Evolutionary conservation across 345 rosid genomes (phyloP), one percentile per base, ranked within the genome.

Genomic region (Syzygium oleosum): DNA sequence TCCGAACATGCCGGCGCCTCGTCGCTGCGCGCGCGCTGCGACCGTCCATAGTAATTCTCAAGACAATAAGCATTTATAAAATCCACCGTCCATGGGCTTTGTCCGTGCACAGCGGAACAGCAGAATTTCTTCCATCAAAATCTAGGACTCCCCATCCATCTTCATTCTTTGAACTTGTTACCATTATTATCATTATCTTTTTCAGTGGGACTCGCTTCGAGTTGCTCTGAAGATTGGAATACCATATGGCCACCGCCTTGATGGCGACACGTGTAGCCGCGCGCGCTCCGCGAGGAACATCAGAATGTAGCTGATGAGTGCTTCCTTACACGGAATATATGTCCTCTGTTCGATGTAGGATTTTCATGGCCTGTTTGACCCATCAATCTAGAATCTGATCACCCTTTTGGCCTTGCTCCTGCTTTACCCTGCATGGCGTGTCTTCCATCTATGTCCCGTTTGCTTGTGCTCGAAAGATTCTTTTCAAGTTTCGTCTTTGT

Each of bases 391-490:
- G 80, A 73, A 2, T 73, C 38, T 41, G 43, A 19, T 41, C 49
- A 84, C 88, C 88, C 89, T 91, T 46, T 43, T 87, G 88, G 89
- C 89, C 63, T 2, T 16, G 94, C 92, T 90, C 86, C 87, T 65
- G 87, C 94, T 94, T 93, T 91, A 85, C 86, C 90, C 65, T 88
- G 91, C 94, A 92, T 73, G 79, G 29, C 59, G 31, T 54, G 78
- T 23, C 84, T 84, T 41, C 73, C 77, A 12, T 25, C 49, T 41
- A 1, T 73, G 51, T 34, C 78, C 78, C 63, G 65, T 83, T 34
- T 73, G 25, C 49, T 21, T 7, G 58, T 55, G 58, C 58, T 55
- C 58, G 11, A 55, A 19, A 55, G 23, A 19, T 55, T 55, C 41
- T 9, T 34, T 17, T 34, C 12, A 21, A 16, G 78, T 31, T 31